Conservation (phyloP, 306 rosid genomes). For the Quercus bicolor region DNA sequence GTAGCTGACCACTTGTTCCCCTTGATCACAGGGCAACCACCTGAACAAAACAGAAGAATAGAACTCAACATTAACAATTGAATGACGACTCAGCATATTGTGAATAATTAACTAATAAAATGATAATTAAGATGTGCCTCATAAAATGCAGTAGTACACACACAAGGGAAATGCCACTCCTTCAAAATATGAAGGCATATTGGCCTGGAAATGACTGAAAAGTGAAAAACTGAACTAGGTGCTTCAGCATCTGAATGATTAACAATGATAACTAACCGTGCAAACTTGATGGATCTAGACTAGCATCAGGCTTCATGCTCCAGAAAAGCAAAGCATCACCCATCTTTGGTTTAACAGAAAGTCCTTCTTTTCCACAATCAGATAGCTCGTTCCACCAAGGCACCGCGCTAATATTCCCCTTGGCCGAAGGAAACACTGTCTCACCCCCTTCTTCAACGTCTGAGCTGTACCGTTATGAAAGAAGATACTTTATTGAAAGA, state of each 20-base stretch:
- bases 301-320: conserved; percentile 98
- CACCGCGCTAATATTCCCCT: conserved; percentile 85
- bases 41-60: conserved; percentile 43
- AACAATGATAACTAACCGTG: conserved; percentile 60
- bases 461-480: conserved; percentile 53
- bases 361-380: conserved; percentile 88
- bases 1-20: conserved; percentile 99
- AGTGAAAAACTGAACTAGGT: neutral
- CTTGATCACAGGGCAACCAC: conserved; percentile 94
- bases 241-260: conserved; percentile 6
- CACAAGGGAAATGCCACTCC: neutral
- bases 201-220: neutral
- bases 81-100: neutral
- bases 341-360: conserved; percentile 88
- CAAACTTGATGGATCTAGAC: conserved; percentile 87
- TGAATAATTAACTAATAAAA: neutral
- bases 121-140: neutral
- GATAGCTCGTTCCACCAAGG: conserved; percentile 98
- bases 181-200: conserved; percentile 8
- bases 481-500: conserved; percentile 9
- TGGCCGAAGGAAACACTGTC: conserved; percentile 97
- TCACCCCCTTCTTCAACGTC: conserved; percentile 99
- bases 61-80: neutral
- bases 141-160: neutral
- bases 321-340: conserved; percentile 98